These are phyloP conservation scores for Oryza rufipogon DNA, from an alignment of 176 grass and related monocot genomes.

Conservation along the genomic window DNA sequence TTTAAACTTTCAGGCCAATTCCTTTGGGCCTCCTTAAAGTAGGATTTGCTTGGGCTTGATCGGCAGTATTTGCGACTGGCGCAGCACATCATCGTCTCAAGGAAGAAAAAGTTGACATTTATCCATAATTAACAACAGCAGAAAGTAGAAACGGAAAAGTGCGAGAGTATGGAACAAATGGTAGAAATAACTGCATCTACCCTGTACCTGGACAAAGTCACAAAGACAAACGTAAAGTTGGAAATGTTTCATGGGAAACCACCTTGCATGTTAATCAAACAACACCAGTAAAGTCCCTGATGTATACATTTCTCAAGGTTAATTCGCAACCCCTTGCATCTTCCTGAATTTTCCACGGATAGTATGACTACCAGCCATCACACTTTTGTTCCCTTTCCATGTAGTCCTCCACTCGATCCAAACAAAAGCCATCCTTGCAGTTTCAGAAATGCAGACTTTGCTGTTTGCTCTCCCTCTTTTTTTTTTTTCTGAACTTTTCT, in stretches of 20 bases:
- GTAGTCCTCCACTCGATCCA: conserved; percentile 50
- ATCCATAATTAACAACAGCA: background rate
- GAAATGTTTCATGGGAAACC: background rate
- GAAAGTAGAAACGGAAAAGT: background rate
- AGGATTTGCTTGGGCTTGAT: background rate
- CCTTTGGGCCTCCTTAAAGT: background rate
- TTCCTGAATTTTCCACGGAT: conserved; percentile 6
- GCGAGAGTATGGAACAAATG: background rate
- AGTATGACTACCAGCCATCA: conserved; percentile 10
- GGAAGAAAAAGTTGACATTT: background rate
- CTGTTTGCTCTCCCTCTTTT: background rate
- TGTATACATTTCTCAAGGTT: background rate
- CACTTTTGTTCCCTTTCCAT: conserved; percentile 51
- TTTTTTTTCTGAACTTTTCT: conserved; percentile 30
- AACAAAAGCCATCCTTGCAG: conserved; percentile 44
- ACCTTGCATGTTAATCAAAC: conserved; percentile 7
- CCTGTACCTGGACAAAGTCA: background rate
- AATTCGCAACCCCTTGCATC: background rate
- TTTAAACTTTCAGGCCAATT: background rate
- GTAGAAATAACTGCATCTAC: background rate
- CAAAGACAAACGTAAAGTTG: background rate
- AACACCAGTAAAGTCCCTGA: background rate
- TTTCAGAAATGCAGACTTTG: background rate
- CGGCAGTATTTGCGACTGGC: too few species aligned
- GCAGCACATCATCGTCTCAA: background rate